Evolutionary conservation across 2,329 filamentous ascomycete genomes (phyloP).

Genomic region (Aspergillus candidus): DNA sequence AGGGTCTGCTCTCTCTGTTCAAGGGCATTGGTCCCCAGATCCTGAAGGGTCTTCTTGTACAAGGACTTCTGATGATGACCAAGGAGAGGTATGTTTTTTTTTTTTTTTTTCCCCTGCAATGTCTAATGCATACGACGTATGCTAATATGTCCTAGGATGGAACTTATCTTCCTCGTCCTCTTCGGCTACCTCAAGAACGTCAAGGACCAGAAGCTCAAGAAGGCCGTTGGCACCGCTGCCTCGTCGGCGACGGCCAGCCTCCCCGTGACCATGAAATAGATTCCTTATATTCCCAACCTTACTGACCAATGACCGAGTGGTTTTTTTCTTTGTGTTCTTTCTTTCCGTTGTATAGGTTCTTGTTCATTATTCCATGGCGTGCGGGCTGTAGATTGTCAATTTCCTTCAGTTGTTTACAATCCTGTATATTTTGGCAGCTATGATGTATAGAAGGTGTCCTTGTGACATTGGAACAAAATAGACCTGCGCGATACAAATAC

Average conservation of each 20-base stretch:
- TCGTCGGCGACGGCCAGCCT: slow-evolving; percentile 53
- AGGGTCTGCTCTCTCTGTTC: slow-evolving; percentile 78
- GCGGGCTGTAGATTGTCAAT: slow-evolving; percentile 13
- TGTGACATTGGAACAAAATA: slow-evolving; percentile 4
- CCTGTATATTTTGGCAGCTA: slow-evolving; percentile 10
- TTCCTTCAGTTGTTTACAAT: slow-evolving; percentile 6
- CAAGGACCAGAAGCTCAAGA: slow-evolving; percentile 62
- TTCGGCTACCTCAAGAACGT: slow-evolving; percentile 73
- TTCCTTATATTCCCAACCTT: slow-evolving; percentile 6
- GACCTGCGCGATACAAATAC: slow-evolving; percentile 2
- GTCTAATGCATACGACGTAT: background rate
- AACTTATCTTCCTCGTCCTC: slow-evolving; percentile 78
- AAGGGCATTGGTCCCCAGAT: slow-evolving; percentile 96
- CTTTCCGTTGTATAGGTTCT: slow-evolving; percentile 3
- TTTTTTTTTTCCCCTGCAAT: slow-evolving; percentile 1
- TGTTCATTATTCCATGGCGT: slow-evolving; percentile 10
- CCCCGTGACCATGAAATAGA: slow-evolving; percentile 44
- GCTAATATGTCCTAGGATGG: slow-evolving; percentile 55
- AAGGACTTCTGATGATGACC: slow-evolving; percentile 97
- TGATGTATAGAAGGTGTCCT: slow-evolving; percentile 13
- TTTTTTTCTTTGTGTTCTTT: slow-evolving; percentile 11
- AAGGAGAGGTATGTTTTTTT: slow-evolving; percentile 68
- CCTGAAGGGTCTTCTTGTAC: slow-evolving; percentile 83
- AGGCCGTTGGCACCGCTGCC: slow-evolving; percentile 58
- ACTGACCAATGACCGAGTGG: background rate